Base-by-base conservation (phyloP, 1,284 basidiomycete genomes). In the Mycosarcoma maydis region DNA sequence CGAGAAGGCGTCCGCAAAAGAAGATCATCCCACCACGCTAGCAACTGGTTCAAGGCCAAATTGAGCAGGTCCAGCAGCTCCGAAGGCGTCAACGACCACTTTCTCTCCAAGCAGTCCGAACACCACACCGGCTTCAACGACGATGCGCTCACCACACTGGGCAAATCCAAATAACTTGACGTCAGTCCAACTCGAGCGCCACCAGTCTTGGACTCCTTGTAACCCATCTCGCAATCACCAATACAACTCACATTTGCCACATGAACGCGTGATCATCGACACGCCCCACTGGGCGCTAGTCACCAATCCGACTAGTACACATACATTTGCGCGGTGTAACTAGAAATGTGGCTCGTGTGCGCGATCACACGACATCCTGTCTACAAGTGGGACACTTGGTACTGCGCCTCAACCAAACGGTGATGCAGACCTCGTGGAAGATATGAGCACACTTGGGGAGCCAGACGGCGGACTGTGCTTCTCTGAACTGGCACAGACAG, bases 401-500 rank as follows among this genome's bases (percentile, higher is more conserved):
- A 14, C 49, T 42, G 9, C 46, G 19, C 19, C 52, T 61, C 13
- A 80, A 55, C 41, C 68, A 36, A 17, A 64, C 14, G 3, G 36
- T 36, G 4, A 67, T 59, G 24, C 78, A 80, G 5, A 39, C 32
- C 27, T 77, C 65, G 38, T 80, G 78, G 23, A 78, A 74, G 27
- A 78, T 65, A 83, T 94, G 92, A 65, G 85, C 85, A 81, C 92
- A 94, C 16, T n/a, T 3, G 1, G 86, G 86, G 3, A 88, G 85
- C 74, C 90, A 79, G 45, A 87, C 87, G 13, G 85, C 86, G 58
- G 84, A 83, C 56, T 89, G 86, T 6, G 83, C 86, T 13, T 86
- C 85, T 76, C 85, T 87, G 84, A 92, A 94, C 83, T 91, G 90
- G 45, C 85, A 85, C 71, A 91, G 82, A 80, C 92, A 94, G 43